Evolutionary conservation across 257 asterid genomes (phyloP).

Genomic region (Dorcoceras hygrometricum): DNA sequence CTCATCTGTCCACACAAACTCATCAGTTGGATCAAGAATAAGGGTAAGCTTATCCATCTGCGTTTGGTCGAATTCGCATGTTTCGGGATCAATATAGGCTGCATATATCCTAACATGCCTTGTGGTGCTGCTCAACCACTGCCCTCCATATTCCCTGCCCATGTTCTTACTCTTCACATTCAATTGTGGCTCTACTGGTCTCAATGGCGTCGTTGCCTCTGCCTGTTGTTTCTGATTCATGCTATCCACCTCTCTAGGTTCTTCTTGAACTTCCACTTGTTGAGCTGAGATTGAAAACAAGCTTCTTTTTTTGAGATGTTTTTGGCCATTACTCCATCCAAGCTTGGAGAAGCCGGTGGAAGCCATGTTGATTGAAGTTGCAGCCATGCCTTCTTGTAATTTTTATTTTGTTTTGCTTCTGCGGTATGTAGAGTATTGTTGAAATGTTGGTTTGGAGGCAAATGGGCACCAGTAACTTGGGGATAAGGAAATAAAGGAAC

Average conservation of each 20-base stretch:
- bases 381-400: conserved; percentile 46
- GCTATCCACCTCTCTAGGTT: conserved; percentile 16
- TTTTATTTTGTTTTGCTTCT: background rate
- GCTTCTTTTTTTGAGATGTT: conserved; percentile 29
- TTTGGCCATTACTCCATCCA: conserved; percentile 36
- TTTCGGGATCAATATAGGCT: conserved; percentile 79
- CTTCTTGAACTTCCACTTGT: conserved; percentile 42
- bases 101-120: conserved; percentile 79
- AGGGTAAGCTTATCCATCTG: conserved; percentile 88
- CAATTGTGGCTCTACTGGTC: conserved; percentile 61
- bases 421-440: background rate
- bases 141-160: conserved; percentile 70
- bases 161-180: conserved; percentile 73
- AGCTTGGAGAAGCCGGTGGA: conserved; percentile 54
- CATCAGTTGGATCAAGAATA: conserved; percentile 81
- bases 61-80: conserved; percentile 74
- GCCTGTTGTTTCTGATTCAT: conserved; percentile 21
- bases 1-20: conserved; percentile 77
- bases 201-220: conserved; percentile 29
- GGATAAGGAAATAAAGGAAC: background rate
- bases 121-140: conserved; percentile 86
- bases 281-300: conserved; percentile 46
- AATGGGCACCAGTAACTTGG: background rate
- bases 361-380: conserved; percentile 56
- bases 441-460: no score